Evolutionary conservation across 1,139 yeast species (phyloP), one percentile per base, ranked within the genome.

Genomic region (Petasospora fabianii): DNA sequence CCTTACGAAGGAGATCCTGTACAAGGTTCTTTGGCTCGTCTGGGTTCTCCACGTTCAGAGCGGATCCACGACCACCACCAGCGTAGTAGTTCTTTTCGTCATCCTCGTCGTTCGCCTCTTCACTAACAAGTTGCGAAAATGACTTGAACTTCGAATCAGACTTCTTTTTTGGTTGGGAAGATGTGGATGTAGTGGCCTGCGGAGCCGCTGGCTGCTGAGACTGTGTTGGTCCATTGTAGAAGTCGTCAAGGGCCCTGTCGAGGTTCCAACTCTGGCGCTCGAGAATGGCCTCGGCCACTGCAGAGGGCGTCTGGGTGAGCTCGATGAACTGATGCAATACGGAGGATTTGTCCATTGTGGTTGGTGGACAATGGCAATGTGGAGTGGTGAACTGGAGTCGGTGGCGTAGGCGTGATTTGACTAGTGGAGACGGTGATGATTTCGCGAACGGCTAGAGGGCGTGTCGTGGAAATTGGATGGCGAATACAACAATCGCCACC

Each of bases 41-140:
- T 9, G 97, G 97, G 58, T 90, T 90, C 58, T 94, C 95, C 11
- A 92, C 97, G 50, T 92, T 95, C 50, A 92, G 69, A 1, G 84
- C 97, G 2, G 96, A 86, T 55, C 90, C 90, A 59, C 90, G 96
- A 40, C 96, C 98, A 17, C 96, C 96, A 4, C 97, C 92, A 54
- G 92, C 95, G 60, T 85, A 77, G 50, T 87, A 80, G 50, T 81
- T 75, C 14, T 80, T 76, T 36, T 80, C 34, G 19, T 75, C 81
- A 17, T 71, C 77, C 27, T 55, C 81, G 18, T 71, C 77, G 28
- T 55, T 53, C 40, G 57, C 64, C 10, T 59, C 56, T 17, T 53
- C 58, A 37, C 59, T 58, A 12, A 70, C 68, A 56, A 82, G 66
- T 49, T 79, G 82, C 41, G 74, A 64, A 43, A 79, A 74, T 8